phyloP scores from a whole-genome alignment of 2,329 filamentous ascomycete species.

The Xylaria sp. region DNA sequence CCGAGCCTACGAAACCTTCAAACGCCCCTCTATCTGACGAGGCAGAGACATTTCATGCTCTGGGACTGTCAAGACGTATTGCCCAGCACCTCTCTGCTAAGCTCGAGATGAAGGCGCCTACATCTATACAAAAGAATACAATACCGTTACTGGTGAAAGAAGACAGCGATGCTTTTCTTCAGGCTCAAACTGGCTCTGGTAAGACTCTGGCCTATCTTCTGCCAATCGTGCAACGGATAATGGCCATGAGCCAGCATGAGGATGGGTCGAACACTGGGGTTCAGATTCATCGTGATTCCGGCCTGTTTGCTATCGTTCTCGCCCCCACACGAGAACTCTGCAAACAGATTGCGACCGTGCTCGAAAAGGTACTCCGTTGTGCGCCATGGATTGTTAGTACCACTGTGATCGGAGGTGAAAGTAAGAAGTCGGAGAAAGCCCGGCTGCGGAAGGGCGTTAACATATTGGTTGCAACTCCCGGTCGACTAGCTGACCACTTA shows the following conservation, averaged over 20 bases:
- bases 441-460: conserved; percentile 92
- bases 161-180: conserved; percentile 92
- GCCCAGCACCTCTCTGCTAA: conserved; percentile 87
- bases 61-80: conserved; percentile 83
- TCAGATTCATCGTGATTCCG: conserved; percentile 82
- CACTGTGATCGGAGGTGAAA: conserved; percentile 78
- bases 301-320: conserved; percentile 92
- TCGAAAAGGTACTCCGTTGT: conserved; percentile 87
- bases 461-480: conserved; percentile 94
- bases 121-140: conserved; percentile 91
- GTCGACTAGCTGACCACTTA: conserved; percentile 89
- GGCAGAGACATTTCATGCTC: conserved; percentile 83
- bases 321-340: conserved; percentile 94
- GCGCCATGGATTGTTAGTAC: conserved; percentile 95
- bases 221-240: conserved; percentile 88
- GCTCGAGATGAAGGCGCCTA: conserved; percentile 88
- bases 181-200: conserved; percentile 96
- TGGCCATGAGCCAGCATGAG: conserved; percentile 74
- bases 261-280: conserved; percentile 57
- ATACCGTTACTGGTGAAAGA: conserved; percentile 82
- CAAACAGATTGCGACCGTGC: conserved; percentile 89
- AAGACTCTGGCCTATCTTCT: conserved; percentile 97
- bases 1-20: conserved; percentile 76
- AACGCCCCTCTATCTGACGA: conserved; percentile 91
- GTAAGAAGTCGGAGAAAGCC: conserved; percentile 87